Base-by-base conservation (phyloP, 352 stramenopile species). In the Phytophthora multivora region DNA sequence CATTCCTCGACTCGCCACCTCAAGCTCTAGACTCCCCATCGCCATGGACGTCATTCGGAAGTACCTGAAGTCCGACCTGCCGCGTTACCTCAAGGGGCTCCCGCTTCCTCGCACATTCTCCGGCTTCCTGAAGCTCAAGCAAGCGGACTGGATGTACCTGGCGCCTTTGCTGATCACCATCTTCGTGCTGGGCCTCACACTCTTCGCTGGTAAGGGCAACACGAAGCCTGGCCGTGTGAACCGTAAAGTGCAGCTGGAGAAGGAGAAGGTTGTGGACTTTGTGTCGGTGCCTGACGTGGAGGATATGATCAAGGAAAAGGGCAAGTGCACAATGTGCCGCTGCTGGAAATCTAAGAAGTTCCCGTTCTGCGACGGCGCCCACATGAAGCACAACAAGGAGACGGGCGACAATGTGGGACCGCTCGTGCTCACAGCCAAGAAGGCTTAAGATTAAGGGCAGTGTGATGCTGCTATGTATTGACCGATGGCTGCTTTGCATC, bases 331-430 rank as follows among this genome's bases (percentile, higher is more conserved):
- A 35, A 55, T 93, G 42, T 95, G 86, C 72, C 80, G 86, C 57
- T 95, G 86, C 73, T 95, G 86, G 86, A 95, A 95, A 72, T 95
- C 86, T 41, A 95, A 95, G 77, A 91, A 88, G 71, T 95, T 95
- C 66, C 86, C 86, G 6, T 81, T 81, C 66, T 95, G 86, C 59
- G 86, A 93, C 45, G 83, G 86, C 25, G 56, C 70, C 46, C 86
- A 95, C 80, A 72, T 83, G 57, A 91, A 95, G 73, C 86, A 95
- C 75, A 95, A 95, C 83, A 93, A 95, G 63, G 77, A 91, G 60
- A 93, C 84, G 38, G 84, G 86, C 23, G 83, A 95, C 65, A 95
- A 95, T 61, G 77, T 91, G 33, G 86, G 84, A 4, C 86, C 86
- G 15, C 74, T 95, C 23, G 78, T 95, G 52, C 70, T 95, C 42